Evolutionary conservation across 441 rosid species (phyloP), one percentile per base, ranked within the genome.

Genomic region (Eugenia klotzschiana): DNA sequence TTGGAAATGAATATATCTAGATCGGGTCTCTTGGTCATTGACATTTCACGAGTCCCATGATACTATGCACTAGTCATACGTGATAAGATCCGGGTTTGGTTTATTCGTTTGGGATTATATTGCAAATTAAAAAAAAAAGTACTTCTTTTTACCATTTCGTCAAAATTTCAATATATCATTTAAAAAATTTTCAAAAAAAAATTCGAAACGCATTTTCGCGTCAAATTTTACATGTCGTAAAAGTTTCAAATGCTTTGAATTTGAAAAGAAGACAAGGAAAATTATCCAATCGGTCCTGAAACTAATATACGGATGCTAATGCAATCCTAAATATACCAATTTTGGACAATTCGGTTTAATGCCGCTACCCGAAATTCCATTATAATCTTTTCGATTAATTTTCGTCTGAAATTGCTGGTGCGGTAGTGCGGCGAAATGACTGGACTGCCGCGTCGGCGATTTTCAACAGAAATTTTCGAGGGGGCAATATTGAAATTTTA

Each of bases 281-380:
- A 18, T 64, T 33, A 0, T 64, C n/a, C 2, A 9, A 4, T 5
- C 0, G 0, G 0, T 64, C 2, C 2, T 5, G 0, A 20, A 64
- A 33, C 10, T 33, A 33, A 18, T 9, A 0, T 5, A 10, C 3
- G 0, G 1, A 64, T 33, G 6, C 2, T 2, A 20, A 33, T 64
- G 33, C 0, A 4, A 3, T 33, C 1, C 3, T 1, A 15, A 29
- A 8, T 0, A 8, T 15, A 33, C 1, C 0, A 18, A 4, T n/a
- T 64, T 33, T 10, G 20, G 0, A 9, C 1, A 4, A 33, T 33
- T 33, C 10, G 9, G 0, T 33, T 64, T 33, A 11, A 64, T 18
- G 5, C 1, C 1, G 7, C 1, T 0, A 2, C 0, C 0, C 7
- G 0, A 33, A 33, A 18, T 64, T 33, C 6, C 0, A 33, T 1